A percentile compares a stretch with the other conserved stretches of the same genome.
These are phyloP conservation scores for Stephanodiscus minutulus DNA, from an alignment of 108 stramenopile species.

Conservation along the genomic window DNA sequence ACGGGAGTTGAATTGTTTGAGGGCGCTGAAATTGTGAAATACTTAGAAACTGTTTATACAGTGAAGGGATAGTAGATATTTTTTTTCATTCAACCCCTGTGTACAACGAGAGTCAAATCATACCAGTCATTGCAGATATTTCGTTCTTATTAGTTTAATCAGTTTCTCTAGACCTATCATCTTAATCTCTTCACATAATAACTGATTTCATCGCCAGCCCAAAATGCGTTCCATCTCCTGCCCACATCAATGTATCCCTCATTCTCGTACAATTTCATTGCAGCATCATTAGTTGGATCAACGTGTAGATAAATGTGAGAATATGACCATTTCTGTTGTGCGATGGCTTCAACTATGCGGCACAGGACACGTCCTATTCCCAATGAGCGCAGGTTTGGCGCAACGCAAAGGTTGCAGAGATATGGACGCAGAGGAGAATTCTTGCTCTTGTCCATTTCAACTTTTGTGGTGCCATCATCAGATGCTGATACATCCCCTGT, in stretches of 20 bases:
- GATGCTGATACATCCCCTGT: slow-evolving; percentile 21
- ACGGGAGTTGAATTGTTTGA: slow-evolving; percentile 84
- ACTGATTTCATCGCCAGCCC: slow-evolving; percentile 81
- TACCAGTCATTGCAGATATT: neutral
- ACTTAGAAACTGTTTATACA: slow-evolving; percentile 83
- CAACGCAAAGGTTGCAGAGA: slow-evolving; percentile 82
- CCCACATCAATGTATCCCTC: slow-evolving; percentile 78
- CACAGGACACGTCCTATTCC: slow-evolving; percentile 74
- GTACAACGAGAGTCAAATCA: neutral
- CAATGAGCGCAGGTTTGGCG: slow-evolving; percentile 57
- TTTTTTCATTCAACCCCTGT: neutral
- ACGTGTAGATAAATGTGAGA: slow-evolving; percentile 78
- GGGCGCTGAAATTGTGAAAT: slow-evolving; percentile 78
- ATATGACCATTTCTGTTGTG: slow-evolving; percentile 65
- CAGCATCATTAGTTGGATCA: slow-evolving; percentile 77
- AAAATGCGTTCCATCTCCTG: slow-evolving; percentile 77
- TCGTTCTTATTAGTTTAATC: neutral
- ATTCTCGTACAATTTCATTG: slow-evolving; percentile 68
- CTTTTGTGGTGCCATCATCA: neutral
- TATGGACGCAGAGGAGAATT: slow-evolving; percentile 70
- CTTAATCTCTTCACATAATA: slow-evolving; percentile 70
- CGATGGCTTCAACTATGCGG: slow-evolving; percentile 79
- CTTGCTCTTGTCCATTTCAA: neutral
- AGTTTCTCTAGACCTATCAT: neutral
- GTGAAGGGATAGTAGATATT: slow-evolving; percentile 20